A percentile compares a stretch with the other conserved stretches of the same genome.
phyloP scores from a whole-genome alignment of 305 asterid species.

The Andrographis paniculata region DNA sequence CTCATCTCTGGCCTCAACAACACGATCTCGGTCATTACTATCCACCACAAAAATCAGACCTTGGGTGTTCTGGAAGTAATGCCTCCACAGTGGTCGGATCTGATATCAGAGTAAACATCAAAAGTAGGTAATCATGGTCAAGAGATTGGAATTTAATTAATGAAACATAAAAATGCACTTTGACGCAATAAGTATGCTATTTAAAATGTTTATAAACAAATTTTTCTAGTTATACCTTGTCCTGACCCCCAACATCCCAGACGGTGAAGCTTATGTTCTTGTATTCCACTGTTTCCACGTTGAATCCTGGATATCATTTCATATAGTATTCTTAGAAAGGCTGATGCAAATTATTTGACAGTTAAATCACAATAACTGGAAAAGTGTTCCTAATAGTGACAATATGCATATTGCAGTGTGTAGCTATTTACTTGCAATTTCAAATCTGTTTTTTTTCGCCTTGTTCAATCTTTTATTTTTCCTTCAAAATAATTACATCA shows the following conservation, averaged over 20 bases:
- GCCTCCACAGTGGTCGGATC: constrained; percentile 72
- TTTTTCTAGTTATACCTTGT: constrained; percentile 57
- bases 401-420: no score
- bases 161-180: no score
- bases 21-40: constrained; percentile 64
- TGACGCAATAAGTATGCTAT: no score
- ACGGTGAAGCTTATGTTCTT: constrained; percentile 77
- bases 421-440: no score
- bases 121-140: background rate
- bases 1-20: no score
- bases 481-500: no score
- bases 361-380: no score
- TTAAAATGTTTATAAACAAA: no score
- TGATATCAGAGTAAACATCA: background rate
- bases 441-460: no score
- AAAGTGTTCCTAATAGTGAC: no score
- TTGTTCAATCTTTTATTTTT: no score
- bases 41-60: constrained; percentile 67
- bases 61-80: constrained; percentile 61
- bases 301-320: constrained; percentile 33
- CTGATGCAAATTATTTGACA: background rate
- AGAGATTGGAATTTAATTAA: no score
- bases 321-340: background rate
- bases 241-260: constrained; percentile 46
- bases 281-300: constrained; percentile 45